Evolutionary conservation across 495 filamentous ascomycete species (phyloP), one percentile per base, ranked within the genome.

Genomic region (Niebla homalea): DNA sequence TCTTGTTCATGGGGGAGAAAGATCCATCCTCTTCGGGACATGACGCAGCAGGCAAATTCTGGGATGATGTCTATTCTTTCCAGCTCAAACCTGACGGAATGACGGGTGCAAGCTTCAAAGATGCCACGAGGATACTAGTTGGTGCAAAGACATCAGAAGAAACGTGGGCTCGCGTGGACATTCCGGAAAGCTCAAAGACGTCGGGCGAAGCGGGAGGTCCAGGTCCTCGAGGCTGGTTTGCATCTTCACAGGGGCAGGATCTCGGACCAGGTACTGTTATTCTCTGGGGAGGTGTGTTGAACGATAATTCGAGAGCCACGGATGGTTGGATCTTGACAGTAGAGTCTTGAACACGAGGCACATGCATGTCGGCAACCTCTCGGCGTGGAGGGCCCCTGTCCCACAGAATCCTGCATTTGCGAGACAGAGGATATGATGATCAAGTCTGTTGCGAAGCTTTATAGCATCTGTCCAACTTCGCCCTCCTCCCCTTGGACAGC

Each of bases 51-150:
- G 84, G 84, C 1, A 78, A 72, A 55, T 85, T 86, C 70, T 69
- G 77, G 56, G 63, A 67, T 16, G 85, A 89, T 64, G 73, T 86
- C 2, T 92, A 86, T 87, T 72, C 70, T 0, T 92, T 83, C 61
- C 75, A 85, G 57, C 66, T 86, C 32, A 67, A 68, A 14, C 63
- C 66, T 6, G 64, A 75, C 37, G 53, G 58, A 4, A 57, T 54
- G 50, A 60, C 57, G 37, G 57, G 54, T 25, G 57, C 57, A 21
- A 57, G 54, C 40, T 39, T 57, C 22, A 60, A 60, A 43, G 57
- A 60, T 39, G 51, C 57, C 15, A 68, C 67, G 43, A 77, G 79
- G 69, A 63, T 62, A 12, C 64, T 75, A 16, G 64, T 83, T 15
- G 69, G 70, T 3, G 64, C 69, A 8, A 66, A 67, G 50, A 75